Conservation (phyloP, 305 asterid species). For the Solanum aculeatissimum region DNA sequence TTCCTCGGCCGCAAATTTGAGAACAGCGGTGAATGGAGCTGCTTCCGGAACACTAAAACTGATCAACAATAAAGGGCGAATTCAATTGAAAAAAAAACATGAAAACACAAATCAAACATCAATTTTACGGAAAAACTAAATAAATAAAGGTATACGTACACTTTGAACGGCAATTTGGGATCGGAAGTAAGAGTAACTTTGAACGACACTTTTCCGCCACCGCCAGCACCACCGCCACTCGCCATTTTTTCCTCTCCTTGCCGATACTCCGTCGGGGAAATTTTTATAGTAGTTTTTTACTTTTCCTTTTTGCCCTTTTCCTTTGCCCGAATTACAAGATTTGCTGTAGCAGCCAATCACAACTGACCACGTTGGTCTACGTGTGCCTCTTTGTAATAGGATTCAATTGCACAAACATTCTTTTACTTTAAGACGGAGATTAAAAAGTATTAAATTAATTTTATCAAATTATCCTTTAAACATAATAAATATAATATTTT, state of each 20-base stretch:
- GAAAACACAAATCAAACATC: neutral
- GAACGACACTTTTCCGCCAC: slow-evolving; percentile 92
- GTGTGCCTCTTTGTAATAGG: neutral
- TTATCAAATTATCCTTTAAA: too few relatives aligned
- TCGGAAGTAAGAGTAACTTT: slow-evolving; percentile 93
- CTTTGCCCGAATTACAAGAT: neutral
- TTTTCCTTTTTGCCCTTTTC: neutral
- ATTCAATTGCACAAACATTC: too few relatives aligned
- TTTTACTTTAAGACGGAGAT: too few relatives aligned
- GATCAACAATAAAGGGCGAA: neutral
- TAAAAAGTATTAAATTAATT: too few relatives aligned
- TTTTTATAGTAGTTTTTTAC: too few relatives aligned
- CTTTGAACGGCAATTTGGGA: slow-evolving; percentile 95
- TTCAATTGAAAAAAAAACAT: neutral
- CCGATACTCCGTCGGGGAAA: neutral
- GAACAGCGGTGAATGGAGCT: slow-evolving; percentile 90
- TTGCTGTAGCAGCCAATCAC: neutral
- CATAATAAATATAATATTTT: too few relatives aligned
- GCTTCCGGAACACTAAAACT: slow-evolving; percentile 96
- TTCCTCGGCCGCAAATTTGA: slow-evolving; percentile 95
- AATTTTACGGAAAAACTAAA: neutral
- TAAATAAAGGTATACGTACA: slow-evolving; percentile 24
- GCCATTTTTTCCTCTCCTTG: neutral
- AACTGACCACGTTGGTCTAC: neutral
- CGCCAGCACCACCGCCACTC: neutral